Percentiles rank a stretch among this genome's conserved stretches.
Evolutionary conservation across 2,329 filamentous ascomycete genomes (phyloP).

Genomic region (Colletotrichum paranaense): DNA sequence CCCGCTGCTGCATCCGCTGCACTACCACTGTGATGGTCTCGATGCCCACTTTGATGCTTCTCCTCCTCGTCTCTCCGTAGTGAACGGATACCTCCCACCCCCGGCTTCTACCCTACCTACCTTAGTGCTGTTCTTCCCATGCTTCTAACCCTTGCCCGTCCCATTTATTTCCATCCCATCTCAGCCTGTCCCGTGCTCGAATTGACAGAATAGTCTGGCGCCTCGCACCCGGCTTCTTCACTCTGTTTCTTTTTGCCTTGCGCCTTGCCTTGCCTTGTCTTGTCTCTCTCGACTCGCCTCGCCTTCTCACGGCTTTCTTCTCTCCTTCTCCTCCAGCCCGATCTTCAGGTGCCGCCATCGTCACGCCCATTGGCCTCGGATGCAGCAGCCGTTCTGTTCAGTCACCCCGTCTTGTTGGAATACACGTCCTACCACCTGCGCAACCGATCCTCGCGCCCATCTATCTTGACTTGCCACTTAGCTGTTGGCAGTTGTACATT

Average conservation of each 20-base stretch:
- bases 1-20: slow-evolving; percentile 27
- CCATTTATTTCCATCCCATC: slow-evolving; percentile 31
- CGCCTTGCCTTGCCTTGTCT: slow-evolving; percentile 18
- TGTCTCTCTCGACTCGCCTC: slow-evolving; percentile 8
- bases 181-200: slow-evolving; percentile 34
- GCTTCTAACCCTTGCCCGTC: slow-evolving; percentile 13
- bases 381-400: slow-evolving; percentile 20
- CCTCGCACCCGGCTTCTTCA: slow-evolving; percentile 22
- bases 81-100: background rate
- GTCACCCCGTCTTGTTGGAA: slow-evolving; percentile 2
- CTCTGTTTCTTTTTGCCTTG: slow-evolving; percentile 17
- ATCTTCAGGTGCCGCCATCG: slow-evolving; percentile 25
- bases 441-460: background rate
- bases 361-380: slow-evolving; percentile 23
- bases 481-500: slow-evolving; percentile 26
- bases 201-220: slow-evolving; percentile 20
- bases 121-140: slow-evolving; percentile 23
- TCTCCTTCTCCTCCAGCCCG: slow-evolving; percentile 10
- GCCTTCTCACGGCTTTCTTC: slow-evolving; percentile 2
- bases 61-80: background rate
- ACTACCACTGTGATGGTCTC: slow-evolving; percentile 7
- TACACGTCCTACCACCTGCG: slow-evolving; percentile 20
- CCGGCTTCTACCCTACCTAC: slow-evolving; percentile 16
- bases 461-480: slow-evolving; percentile 21
- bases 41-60: slow-evolving; percentile 8